Conservation (phyloP, 768 basidiomycete genomes). For the Termitomyces sp. region DNA sequence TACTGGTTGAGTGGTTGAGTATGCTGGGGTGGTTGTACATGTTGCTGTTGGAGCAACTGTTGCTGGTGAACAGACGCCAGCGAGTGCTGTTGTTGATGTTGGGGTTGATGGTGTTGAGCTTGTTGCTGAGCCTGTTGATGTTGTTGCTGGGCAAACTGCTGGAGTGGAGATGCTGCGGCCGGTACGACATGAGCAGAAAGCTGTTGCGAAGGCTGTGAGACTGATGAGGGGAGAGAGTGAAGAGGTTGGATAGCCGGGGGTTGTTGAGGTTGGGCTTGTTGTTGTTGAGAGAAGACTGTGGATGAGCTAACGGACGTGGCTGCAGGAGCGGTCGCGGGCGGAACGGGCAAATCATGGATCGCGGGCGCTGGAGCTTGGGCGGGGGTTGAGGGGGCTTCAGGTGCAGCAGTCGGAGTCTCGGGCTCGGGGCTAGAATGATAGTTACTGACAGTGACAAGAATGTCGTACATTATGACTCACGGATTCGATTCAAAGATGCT, state of each 20-base stretch:
- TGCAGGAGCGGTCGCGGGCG: slow-evolving; percentile 34
- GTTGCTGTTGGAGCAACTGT: slow-evolving; percentile 4
- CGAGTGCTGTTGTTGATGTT: slow-evolving; percentile 24
- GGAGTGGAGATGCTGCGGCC: slow-evolving; percentile 29
- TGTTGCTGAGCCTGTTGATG: slow-evolving; percentile 29
- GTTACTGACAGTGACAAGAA: slow-evolving; percentile 3
- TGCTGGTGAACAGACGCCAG: neutral
- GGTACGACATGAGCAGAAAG: slow-evolving; percentile 20
- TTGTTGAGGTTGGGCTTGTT: slow-evolving; percentile 32
- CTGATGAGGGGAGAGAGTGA: slow-evolving; percentile 19
- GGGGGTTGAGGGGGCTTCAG: slow-evolving; percentile 29
- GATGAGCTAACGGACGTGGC: slow-evolving; percentile 26
- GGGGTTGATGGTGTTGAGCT: slow-evolving; percentile 27
- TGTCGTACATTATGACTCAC: slow-evolving; percentile 32
- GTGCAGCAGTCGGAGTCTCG: slow-evolving; percentile 14
- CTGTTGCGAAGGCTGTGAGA: slow-evolving; percentile 29
- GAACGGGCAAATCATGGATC: slow-evolving; percentile 27
- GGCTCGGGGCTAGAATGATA: slow-evolving; percentile 10
- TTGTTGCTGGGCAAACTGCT: slow-evolving; percentile 36
- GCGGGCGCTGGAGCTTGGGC: slow-evolving; percentile 20
- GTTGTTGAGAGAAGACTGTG: slow-evolving; percentile 45
- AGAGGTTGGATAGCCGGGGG: slow-evolving; percentile 13
- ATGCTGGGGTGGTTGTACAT: slow-evolving; percentile 1
- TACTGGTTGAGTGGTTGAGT: slow-evolving; percentile 47
- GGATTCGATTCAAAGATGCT: slow-evolving; percentile 44